Evolutionary conservation across 2,329 filamentous ascomycete genomes (phyloP).

Genomic region (Lasiodiplodia gonubiensis): DNA sequence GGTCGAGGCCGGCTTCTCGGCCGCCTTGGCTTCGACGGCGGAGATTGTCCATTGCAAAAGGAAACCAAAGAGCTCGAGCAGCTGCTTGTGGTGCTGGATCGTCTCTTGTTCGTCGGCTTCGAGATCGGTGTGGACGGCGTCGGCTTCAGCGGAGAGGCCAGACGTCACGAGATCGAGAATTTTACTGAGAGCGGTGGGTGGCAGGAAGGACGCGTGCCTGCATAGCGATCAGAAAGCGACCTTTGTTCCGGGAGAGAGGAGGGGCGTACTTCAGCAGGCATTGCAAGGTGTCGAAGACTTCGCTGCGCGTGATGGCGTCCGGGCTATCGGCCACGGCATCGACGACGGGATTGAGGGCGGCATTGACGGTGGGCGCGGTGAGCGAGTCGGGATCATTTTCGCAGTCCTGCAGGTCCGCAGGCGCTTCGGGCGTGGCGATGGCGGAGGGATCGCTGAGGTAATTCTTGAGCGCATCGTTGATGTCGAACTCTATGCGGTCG

Average conservation of each 20-base stretch:
- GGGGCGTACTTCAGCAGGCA: slow-evolving; percentile 93
- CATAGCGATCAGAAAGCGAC: slow-evolving; percentile 32
- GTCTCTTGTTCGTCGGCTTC: slow-evolving; percentile 91
- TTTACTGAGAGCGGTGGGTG: slow-evolving; percentile 85
- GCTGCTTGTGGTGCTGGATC: slow-evolving; percentile 83
- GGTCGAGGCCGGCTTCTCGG: slow-evolving; percentile 81
- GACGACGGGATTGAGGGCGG: slow-evolving; percentile 86
- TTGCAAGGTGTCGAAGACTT: slow-evolving; percentile 89
- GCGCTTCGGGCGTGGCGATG: slow-evolving; percentile 85
- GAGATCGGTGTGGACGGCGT: slow-evolving; percentile 82
- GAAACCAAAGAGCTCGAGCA: slow-evolving; percentile 93
- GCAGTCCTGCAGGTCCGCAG: slow-evolving; percentile 82
- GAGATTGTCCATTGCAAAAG: slow-evolving; percentile 94
- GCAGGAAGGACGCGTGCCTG: slow-evolving; percentile 82
- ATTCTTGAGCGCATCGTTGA: slow-evolving; percentile 94
- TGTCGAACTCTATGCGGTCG: slow-evolving; percentile 78
- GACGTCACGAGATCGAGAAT: slow-evolving; percentile 89
- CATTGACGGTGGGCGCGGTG: slow-evolving; percentile 78
- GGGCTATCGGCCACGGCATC: slow-evolving; percentile 92
- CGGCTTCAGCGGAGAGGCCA: slow-evolving; percentile 82
- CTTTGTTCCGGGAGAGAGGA: background rate
- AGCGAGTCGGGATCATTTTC: slow-evolving; percentile 89
- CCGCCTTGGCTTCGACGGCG: slow-evolving; percentile 90
- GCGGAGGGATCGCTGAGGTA: slow-evolving; percentile 92
- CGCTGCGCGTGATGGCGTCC: slow-evolving; percentile 79